These are phyloP conservation scores for Amaranthus cruentus DNA, from an alignment of 148 eudicot species.

Conservation along the genomic window DNA sequence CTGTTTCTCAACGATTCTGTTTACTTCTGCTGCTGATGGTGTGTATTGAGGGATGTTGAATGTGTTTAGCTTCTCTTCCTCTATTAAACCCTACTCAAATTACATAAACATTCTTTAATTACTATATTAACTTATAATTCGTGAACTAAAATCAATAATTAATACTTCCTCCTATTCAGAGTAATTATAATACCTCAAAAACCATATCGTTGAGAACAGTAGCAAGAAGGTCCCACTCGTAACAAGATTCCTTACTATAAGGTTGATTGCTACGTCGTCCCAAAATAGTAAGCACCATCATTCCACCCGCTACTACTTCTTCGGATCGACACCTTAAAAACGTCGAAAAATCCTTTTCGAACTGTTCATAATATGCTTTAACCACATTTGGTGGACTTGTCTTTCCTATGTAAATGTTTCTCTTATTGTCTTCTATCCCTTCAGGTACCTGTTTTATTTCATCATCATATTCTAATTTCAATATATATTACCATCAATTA, in stretches of 20 bases:
- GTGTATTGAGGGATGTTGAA: conserved; percentile 51
- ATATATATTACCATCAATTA: too few relatives aligned
- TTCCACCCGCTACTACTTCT: conserved; percentile 45
- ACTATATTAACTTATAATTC: too few relatives aligned
- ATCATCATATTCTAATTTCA: background rate
- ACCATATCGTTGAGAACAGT: conserved; percentile 45
- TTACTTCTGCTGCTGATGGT: conserved; percentile 46
- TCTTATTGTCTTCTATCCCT: conserved; percentile 34
- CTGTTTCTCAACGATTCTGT: conserved; percentile 28
- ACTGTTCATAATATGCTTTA: conserved; percentile 51
- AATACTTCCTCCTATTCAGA: too few relatives aligned
- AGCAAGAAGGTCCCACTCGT: conserved; percentile 47
- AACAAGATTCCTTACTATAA: conserved; percentile 35
- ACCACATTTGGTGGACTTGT: conserved; percentile 40
- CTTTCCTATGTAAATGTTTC: conserved; percentile 39
- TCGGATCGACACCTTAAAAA: conserved; percentile 44
- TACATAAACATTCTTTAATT: too few relatives aligned
- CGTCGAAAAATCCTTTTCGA: conserved; percentile 35
- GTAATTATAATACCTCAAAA: conserved; percentile 49
- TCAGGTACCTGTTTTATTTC: conserved; percentile 37
- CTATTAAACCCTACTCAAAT: conserved; percentile 39
- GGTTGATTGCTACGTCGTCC: conserved; percentile 44
- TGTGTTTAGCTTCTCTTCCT: conserved; percentile 38
- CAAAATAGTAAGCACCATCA: conserved; percentile 48
- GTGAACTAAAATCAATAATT: too few relatives aligned